Conservation (phyloP, 78 protist genomes). For the Dictyostelium intermedium region DNA sequence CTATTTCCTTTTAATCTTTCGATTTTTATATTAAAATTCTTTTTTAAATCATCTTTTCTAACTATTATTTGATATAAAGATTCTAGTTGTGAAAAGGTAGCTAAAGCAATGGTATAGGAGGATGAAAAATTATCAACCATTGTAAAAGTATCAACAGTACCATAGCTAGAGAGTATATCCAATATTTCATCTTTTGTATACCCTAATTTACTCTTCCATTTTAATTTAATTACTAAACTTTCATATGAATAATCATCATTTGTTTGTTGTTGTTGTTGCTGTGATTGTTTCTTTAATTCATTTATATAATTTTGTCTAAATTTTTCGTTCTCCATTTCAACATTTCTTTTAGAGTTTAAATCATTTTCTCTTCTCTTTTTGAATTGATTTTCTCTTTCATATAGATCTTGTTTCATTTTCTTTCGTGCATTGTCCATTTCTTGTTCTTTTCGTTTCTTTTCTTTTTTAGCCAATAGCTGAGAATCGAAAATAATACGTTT, state of each 20-base stretch:
- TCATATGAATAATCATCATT: background rate
- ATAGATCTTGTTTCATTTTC: conserved; percentile 37
- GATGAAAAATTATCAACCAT: background rate
- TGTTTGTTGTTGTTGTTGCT: background rate
- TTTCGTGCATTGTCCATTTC: conserved; percentile 51
- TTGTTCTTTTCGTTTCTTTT: conserved; percentile 33
- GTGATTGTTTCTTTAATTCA: background rate
- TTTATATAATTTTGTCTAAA: conserved; percentile 4
- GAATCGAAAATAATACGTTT: conserved; percentile 18
- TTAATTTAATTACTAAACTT: background rate
- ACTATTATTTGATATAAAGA: background rate
- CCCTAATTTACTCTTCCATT: conserved; percentile 16
- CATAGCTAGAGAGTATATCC: conserved; percentile 29
- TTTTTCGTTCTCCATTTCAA: background rate
- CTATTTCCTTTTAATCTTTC: background rate
- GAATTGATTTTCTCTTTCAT: background rate
- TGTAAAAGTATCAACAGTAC: conserved; percentile 13
- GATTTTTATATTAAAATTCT: background rate
- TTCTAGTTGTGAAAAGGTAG: background rate
- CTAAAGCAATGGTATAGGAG: background rate
- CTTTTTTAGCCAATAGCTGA: background rate
- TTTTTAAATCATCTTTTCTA: conserved; percentile 11
- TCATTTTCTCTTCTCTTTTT: conserved; percentile 33
- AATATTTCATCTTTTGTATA: conserved; percentile 4
- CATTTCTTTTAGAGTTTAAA: background rate